Percentiles rank a stretch among this genome's conserved stretches.
Evolutionary conservation across 2,329 filamentous ascomycete genomes (phyloP).

Genomic region (Thielaviopsis euricoi): DNA sequence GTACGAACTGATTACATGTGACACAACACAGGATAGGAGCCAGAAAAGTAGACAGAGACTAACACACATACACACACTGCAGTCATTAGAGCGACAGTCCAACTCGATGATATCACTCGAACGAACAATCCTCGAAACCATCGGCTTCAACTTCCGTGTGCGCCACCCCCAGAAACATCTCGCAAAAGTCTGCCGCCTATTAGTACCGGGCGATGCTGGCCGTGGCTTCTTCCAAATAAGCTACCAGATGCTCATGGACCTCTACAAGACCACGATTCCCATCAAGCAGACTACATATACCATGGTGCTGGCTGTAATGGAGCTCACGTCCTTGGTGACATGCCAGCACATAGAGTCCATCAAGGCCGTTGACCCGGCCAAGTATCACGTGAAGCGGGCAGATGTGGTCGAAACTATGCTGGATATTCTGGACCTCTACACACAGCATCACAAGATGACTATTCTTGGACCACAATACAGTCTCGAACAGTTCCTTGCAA

Average conservation of each 20-base stretch:
- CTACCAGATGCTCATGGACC: slow-evolving; percentile 70
- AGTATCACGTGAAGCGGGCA: slow-evolving; percentile 29
- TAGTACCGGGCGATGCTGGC: slow-evolving; percentile 31
- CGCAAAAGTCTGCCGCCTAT: slow-evolving; percentile 55
- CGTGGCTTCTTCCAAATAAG: slow-evolving; percentile 48
- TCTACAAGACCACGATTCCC: slow-evolving; percentile 85
- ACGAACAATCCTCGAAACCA: slow-evolving; percentile 79
- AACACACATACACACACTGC: background rate
- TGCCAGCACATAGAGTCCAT: slow-evolving; percentile 35
- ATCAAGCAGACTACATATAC: slow-evolving; percentile 80
- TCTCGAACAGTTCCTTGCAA: slow-evolving; percentile 64
- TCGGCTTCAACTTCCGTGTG: slow-evolving; percentile 84
- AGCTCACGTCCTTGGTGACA: slow-evolving; percentile 58
- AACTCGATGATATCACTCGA: slow-evolving; percentile 80
- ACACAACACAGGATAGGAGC: background rate
- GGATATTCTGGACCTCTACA: slow-evolving; percentile 84
- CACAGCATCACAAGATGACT: slow-evolving; percentile 61
- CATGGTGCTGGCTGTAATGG: slow-evolving; percentile 66
- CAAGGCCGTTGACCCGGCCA: slow-evolving; percentile 31
- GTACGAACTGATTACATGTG: slow-evolving; percentile 26
- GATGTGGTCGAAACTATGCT: slow-evolving; percentile 62
- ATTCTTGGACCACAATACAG: slow-evolving; percentile 56
- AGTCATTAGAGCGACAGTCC: slow-evolving; percentile 67
- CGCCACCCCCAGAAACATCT: slow-evolving; percentile 75
- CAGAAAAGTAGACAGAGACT: background rate